These are phyloP conservation scores for Colletotrichum tropicale DNA, from an alignment of 2,329 filamentous ascomycete genomes.

Conservation along the genomic window DNA sequence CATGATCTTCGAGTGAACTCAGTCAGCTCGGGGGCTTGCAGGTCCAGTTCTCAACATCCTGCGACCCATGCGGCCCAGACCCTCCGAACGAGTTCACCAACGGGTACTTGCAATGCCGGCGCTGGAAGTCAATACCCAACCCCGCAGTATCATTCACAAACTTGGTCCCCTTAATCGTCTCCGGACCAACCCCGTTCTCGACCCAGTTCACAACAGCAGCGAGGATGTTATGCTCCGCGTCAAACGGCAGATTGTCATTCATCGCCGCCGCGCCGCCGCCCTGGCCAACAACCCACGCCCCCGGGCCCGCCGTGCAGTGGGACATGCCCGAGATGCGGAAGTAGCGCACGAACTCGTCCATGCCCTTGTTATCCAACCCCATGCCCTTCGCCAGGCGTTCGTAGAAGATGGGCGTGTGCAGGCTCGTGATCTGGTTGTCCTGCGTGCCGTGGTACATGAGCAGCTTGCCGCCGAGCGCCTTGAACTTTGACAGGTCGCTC, in stretches of 20 bases:
- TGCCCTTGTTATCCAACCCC: conserved; percentile 33
- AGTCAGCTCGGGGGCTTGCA: background rate
- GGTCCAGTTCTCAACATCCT: background rate
- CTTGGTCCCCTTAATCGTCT: conserved; percentile 39
- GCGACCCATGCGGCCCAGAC: background rate
- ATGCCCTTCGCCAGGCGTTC: conserved; percentile 49
- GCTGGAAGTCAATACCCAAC: conserved; percentile 1
- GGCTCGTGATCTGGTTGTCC: conserved; percentile 46
- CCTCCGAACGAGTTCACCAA: background rate
- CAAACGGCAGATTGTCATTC: conserved; percentile 25
- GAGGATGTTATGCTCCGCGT: conserved; percentile 47
- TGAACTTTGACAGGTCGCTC: conserved; percentile 42
- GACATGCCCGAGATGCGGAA: conserved; percentile 60
- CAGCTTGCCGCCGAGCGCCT: conserved; percentile 46
- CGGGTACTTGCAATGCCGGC: conserved; percentile 8
- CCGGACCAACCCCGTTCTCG: conserved; percentile 44
- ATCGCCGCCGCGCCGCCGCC: conserved; percentile 12
- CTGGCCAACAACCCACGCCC: conserved; percentile 41
- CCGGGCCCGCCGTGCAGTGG: conserved; percentile 53
- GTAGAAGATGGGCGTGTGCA: conserved; percentile 53
- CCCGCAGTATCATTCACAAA: conserved; percentile 27
- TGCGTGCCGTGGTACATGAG: conserved; percentile 50
- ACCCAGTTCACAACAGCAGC: conserved; percentile 55
- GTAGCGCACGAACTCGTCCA: conserved; percentile 55
- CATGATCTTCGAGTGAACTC: accelerated